Conservation (phyloP, 192 early-diverging fungal species). For the Entomortierella parvispora region DNA sequence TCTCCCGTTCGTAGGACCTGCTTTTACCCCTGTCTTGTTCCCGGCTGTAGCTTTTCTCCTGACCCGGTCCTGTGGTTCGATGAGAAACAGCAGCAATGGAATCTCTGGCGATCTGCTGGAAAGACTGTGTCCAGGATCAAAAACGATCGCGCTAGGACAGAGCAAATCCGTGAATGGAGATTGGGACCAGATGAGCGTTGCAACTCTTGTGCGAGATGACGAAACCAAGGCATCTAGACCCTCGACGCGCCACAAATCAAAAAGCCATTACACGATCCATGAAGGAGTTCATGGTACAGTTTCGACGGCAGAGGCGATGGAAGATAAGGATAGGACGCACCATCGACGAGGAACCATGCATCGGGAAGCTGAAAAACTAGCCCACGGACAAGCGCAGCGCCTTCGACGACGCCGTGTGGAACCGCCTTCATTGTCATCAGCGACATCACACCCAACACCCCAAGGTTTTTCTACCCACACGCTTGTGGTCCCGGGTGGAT, state of each 20-base stretch:
- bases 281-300: not conserved
- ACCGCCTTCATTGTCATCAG: not conserved
- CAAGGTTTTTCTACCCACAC: not conserved
- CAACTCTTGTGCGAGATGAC: conserved; percentile 14
- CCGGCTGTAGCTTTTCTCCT: conserved; percentile 23
- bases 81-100: conserved; percentile 12
- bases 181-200: conserved; percentile 16
- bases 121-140: conserved; percentile 16
- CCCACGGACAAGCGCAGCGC: not conserved
- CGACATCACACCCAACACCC: no score
- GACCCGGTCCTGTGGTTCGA: conserved; percentile 28
- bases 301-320: not conserved
- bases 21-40: conserved; percentile 17
- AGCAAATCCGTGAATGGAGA: conserved; percentile 9
- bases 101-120: conserved; percentile 23
- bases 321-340: not conserved
- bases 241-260: conserved; percentile 2
- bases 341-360: not conserved
- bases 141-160: conserved; percentile 13
- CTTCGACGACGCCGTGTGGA: not conserved
- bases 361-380: conserved; percentile 1
- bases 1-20: conserved; percentile 26
- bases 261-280: not conserved
- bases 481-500: no score
- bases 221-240: not conserved